Evolutionary conservation across 805 yeast genomes (phyloP), one percentile per base, ranked within the genome.

Genomic region (Hanseniaspora lachancei): DNA sequence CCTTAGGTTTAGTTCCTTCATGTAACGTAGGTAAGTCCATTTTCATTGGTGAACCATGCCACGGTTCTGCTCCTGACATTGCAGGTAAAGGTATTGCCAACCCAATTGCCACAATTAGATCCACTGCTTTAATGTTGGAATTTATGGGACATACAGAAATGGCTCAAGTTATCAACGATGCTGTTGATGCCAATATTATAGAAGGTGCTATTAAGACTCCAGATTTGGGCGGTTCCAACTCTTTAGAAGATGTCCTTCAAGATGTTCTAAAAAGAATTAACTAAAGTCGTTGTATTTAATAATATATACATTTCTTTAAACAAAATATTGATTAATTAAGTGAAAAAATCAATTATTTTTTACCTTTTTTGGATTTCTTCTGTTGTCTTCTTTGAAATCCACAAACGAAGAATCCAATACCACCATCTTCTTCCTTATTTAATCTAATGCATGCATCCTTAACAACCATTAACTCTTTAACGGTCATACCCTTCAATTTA

Each of bases 21-120:
- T 97, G 97, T 59, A 93, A 93, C 67, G 98, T 93, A 60, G 98
- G 98, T 66, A 96, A 89, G 68, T 73, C 77, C 68, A 91, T 93
- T 68, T 97, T 95, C 60, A 88, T 93, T 68, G 98, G 98, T 69
- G 98, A 93, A 74, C 98, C 98, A 68, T 89, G 97, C 69, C 98
- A 93, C 73, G 98, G 98, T 59, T 86, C 96, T 57, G 98, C 98
- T 55, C 98, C 98, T 57, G 98, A 93, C 70, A 93, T 93, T 62
- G 96, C 89, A 69, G 98, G 98, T 64, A 82, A 78, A 71, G 93
- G 93, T 64, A 86, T 88, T 64, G 79, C 96, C 54, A 91, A 91
- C 78, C 98, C 98, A 61, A 82, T 93, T 66, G 98, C 98, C 57
- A 93, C 98, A 52, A 91, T 93, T 68, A 84, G 98, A 74, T 93